A percentile compares a stretch with the other conserved stretches of the same genome.
Evolutionary conservation across 2,329 filamentous ascomycete genomes (phyloP).

Genomic region (Pleoardoris graminearum): DNA sequence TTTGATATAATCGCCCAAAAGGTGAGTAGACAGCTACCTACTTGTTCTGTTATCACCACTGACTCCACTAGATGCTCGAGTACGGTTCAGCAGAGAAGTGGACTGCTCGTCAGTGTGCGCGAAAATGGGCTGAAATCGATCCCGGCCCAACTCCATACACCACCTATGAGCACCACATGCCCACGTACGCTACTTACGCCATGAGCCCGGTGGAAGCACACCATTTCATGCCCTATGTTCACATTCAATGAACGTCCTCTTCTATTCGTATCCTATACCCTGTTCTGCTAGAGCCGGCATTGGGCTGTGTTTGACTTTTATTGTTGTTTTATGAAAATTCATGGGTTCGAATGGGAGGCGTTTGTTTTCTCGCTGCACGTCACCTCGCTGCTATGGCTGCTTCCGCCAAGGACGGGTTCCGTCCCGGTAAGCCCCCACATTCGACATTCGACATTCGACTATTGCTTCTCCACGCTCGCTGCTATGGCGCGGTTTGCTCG

Average conservation of each 20-base stretch:
- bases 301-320: not conserved
- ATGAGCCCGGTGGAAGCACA: constrained; percentile 43
- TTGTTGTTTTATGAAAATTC: not conserved
- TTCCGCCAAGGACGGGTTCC: too few relatives aligned
- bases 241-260: constrained; percentile 25
- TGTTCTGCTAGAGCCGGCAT: not conserved
- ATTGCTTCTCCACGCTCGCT: not conserved
- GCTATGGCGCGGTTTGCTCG: not conserved
- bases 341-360: not conserved
- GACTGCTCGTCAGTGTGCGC: constrained; percentile 54
- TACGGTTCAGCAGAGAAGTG: constrained; percentile 56
- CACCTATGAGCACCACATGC: constrained; percentile 39
- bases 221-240: constrained; percentile 38
- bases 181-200: constrained; percentile 39
- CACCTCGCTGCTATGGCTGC: too few relatives aligned
- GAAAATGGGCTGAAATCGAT: constrained; percentile 56
- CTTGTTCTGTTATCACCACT: constrained; percentile 5
- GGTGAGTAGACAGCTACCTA: constrained; percentile 34
- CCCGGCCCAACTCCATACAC: constrained; percentile 38
- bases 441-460: too few relatives aligned
- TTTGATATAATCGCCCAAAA: constrained; percentile 59
- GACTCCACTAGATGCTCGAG: constrained; percentile 53
- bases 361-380: too few relatives aligned
- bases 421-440: too few relatives aligned
- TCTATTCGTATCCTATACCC: constrained; percentile 4